phyloP scores from a whole-genome alignment of 441 rosid species.

The Francoa sonchifolia region DNA sequence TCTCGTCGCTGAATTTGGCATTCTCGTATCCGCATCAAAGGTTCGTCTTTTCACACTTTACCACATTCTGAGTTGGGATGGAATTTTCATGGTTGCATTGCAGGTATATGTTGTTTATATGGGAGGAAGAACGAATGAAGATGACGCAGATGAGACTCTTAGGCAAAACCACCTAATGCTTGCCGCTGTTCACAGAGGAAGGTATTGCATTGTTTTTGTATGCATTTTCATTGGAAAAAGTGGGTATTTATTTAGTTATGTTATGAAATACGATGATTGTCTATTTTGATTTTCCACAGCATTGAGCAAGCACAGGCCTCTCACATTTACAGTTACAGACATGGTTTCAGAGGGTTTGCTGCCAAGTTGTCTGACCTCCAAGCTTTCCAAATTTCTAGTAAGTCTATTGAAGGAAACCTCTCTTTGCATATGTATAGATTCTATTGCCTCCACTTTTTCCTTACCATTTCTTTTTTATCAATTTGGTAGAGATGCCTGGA shows the following conservation, averaged over 20 bases:
- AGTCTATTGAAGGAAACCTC: not conserved
- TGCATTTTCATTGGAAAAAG: not conserved
- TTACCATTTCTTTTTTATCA: not conserved
- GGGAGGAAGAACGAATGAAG: slow-evolving; percentile 27
- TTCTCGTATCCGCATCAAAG: not conserved
- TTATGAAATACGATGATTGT: not conserved
- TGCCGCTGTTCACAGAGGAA: slow-evolving; percentile 39
- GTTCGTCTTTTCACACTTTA: not conserved
- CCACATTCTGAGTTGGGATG: not conserved
- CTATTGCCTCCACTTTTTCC: not conserved
- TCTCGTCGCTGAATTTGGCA: slow-evolving; percentile 8
- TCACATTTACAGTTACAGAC: slow-evolving; percentile 36
- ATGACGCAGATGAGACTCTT: slow-evolving; percentile 21
- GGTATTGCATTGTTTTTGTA: slow-evolving; percentile 12
- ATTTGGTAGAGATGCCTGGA: slow-evolving; percentile 31
- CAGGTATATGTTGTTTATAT: slow-evolving; percentile 41
- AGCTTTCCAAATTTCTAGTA: slow-evolving; percentile 38
- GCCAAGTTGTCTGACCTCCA: slow-evolving; percentile 35
- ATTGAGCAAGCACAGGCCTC: slow-evolving; percentile 28
- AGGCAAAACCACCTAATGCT: slow-evolving; percentile 30
- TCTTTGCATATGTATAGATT: not conserved
- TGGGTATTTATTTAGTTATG: not conserved
- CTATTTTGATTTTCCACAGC: slow-evolving; percentile 15
- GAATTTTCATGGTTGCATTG: slow-evolving; percentile 1
- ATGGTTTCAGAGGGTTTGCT: slow-evolving; percentile 48